Percentiles rank a stretch among this genome's conserved stretches.
phyloP scores from a whole-genome alignment of 2,329 filamentous ascomycete species.

The Neospermospora avenae region DNA sequence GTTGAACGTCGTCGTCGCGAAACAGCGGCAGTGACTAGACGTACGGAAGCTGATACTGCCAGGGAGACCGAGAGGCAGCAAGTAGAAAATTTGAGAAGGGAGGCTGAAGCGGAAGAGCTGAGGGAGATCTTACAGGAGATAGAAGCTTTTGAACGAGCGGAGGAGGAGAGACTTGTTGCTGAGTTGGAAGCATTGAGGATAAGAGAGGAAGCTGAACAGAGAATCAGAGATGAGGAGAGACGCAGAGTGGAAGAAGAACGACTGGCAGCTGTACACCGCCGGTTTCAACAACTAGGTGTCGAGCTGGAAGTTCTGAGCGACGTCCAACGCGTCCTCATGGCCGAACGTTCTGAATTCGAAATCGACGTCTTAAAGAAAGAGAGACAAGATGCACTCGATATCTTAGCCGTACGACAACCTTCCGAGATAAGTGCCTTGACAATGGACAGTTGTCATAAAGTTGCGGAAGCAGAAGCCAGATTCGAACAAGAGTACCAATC shows the following conservation, averaged over 20 bases:
- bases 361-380: constrained; percentile 33
- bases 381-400: constrained; percentile 36
- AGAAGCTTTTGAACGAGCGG: constrained; percentile 47
- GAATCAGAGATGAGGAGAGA: constrained; percentile 39
- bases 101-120: constrained; percentile 37
- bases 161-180: constrained; percentile 40
- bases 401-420: constrained; percentile 12
- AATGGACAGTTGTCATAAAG: constrained; percentile 27
- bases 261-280: constrained; percentile 38
- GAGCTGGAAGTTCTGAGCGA: constrained; percentile 42
- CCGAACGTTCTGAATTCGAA: constrained; percentile 40
- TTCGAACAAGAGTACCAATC: constrained; percentile 42
- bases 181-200: constrained; percentile 37
- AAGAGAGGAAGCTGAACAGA: constrained; percentile 39
- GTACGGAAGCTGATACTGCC: constrained; percentile 27
- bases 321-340: constrained; percentile 41
- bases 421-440: constrained; percentile 35
- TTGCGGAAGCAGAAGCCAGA: constrained; percentile 36
- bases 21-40: constrained; percentile 32
- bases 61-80: not conserved
- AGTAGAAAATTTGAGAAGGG: constrained; percentile 29
- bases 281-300: constrained; percentile 39
- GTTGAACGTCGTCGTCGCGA: not conserved
- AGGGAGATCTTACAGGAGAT: constrained; percentile 44
- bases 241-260: constrained; percentile 41